Evolutionary conservation across 192 early-diverging fungal species (phyloP).

Genomic region (Thoreauomyces humboldtii): DNA sequence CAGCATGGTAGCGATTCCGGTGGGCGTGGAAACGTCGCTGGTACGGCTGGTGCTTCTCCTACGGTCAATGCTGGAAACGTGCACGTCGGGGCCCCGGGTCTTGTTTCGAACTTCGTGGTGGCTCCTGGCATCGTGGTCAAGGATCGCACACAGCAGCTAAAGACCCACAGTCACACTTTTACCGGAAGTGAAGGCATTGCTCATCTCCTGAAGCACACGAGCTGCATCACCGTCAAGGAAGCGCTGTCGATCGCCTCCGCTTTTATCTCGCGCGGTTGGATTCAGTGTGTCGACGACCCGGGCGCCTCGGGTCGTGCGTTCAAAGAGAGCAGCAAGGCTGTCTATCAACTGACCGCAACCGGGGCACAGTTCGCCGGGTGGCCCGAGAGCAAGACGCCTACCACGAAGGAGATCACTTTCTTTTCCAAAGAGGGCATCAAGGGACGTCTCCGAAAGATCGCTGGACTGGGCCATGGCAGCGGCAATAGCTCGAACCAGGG

Average conservation of each 20-base stretch:
- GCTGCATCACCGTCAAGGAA: constrained; percentile 27
- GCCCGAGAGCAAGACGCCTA: constrained; percentile 23
- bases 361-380: constrained; percentile 28
- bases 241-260: constrained; percentile 18
- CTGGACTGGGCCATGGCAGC: neutral
- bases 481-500: neutral
- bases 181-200: constrained; percentile 29
- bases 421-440: constrained; percentile 14
- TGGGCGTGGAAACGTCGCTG: neutral
- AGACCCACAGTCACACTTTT: constrained; percentile 34
- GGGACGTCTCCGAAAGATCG: neutral
- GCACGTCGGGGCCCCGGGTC: neutral
- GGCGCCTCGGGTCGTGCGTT: constrained; percentile 3
- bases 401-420: neutral
- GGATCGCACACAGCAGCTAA: constrained; percentile 23
- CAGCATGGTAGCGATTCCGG: no score
- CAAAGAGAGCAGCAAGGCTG: constrained; percentile 17
- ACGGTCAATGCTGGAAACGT: neutral
- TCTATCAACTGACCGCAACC: constrained; percentile 33
- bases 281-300: constrained; percentile 5
- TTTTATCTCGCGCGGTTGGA: constrained; percentile 32
- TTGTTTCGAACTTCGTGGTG: neutral
- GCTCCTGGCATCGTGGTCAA: constrained; percentile 20
- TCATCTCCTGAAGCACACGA: constrained; percentile 30
- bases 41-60: neutral